Base-by-base conservation (phyloP, 371 early-diverging fungal genomes). In the Mortierella sp. region DNA sequence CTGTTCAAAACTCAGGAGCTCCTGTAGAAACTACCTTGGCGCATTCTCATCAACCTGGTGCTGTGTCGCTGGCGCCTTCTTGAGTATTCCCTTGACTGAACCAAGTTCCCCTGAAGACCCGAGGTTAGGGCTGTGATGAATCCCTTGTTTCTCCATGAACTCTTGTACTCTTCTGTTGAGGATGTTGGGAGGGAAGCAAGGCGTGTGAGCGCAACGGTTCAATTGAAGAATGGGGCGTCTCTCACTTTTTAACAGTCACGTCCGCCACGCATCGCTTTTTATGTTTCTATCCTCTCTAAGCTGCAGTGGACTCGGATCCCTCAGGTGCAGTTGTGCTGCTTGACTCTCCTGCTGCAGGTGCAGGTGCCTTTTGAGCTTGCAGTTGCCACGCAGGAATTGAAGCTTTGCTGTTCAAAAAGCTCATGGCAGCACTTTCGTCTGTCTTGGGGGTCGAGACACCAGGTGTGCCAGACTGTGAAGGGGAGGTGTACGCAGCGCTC, bases 341-440 rank as follows among this genome's bases (percentile, higher is more conserved):
- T 14, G 63, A 19, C 10, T 58, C 63, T 24, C 62, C 30, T 13
- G 28, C 12, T 27, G 10, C 34, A 27, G 56, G 39, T 41, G 19
- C 48, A 16, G 63, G 24, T 3, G 65, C 0, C 58, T 81, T 79
- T 59, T 67, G 68, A 28, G 84, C 78, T 48, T 86, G 86, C 81
- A 93, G 79, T 81, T 94, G 92, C 94, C 94, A 94, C 26, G 93
- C 84, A 26, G 94, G 94, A 70, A 93, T 91, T 30, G 86, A 71
- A 1, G 87, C 71, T 59, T 70, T 76, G 58, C 26, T 62, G 53
- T 54, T 76, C 78, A 70, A 63, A 42, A 76, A 76, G 59, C 42
- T 65, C 70, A 65, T 51, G 9, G 76, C 64, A 3, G 61, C 70
- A 26, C 56, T 45, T 14, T 65, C 69, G 16, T 55, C 64, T 18